phyloP scores from a whole-genome alignment of 2,329 filamentous ascomycete genomes.

The Knufia fluminis region DNA sequence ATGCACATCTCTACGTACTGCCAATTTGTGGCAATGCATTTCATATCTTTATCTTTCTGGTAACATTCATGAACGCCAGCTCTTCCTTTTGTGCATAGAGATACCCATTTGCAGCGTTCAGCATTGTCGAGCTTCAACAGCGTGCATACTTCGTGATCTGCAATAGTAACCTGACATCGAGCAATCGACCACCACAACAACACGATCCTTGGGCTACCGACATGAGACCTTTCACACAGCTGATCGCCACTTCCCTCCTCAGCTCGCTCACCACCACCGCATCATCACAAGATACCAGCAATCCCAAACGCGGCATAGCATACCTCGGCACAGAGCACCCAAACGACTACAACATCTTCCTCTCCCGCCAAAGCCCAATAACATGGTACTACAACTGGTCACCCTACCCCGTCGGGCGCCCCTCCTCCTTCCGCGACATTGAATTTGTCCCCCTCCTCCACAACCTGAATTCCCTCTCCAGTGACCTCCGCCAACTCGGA shows the following conservation, averaged over 20 bases:
- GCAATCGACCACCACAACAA: background rate
- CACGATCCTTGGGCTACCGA: background rate
- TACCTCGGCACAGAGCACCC: conserved; percentile 52
- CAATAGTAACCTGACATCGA: background rate
- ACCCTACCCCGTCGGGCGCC: conserved; percentile 42
- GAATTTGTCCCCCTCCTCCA: conserved; percentile 77
- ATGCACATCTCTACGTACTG: background rate
- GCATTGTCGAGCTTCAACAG: background rate
- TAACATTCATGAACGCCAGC: too few relatives aligned
- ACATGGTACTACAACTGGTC: conserved; percentile 84
- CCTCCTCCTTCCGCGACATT: conserved; percentile 41
- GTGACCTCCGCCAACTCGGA: conserved; percentile 52
- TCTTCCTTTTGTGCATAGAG: background rate
- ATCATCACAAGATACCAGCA: conserved; percentile 21
- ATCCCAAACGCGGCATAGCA: conserved; percentile 61
- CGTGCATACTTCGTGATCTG: background rate
- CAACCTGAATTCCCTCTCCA: conserved; percentile 42
- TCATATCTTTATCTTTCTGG: background rate
- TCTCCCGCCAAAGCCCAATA: conserved; percentile 46
- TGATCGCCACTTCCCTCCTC: background rate
- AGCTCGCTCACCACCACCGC: background rate
- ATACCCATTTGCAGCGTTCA: conserved; percentile 8
- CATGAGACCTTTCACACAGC: background rate
- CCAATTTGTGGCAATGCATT: background rate
- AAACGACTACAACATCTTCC: conserved; percentile 59